Evolutionary conservation across 352 stramenopile species (phyloP), one percentile per base, ranked within the genome.

Genomic region (Thraustochytrium striatum): DNA sequence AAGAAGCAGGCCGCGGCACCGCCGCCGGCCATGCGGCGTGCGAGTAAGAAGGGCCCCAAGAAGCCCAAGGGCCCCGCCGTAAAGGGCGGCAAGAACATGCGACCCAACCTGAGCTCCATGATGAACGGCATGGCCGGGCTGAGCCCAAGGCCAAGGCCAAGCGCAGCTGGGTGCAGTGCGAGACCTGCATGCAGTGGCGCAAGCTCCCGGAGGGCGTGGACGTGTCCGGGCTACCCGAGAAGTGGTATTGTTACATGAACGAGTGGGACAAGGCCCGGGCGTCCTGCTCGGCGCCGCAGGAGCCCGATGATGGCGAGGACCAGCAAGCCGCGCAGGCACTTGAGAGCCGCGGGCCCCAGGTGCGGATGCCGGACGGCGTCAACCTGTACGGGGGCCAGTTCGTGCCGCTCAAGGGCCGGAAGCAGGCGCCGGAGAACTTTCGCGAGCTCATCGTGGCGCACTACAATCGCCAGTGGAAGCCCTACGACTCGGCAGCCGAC

Each of bases 191-290:
- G 47, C 52, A 80, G 59, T 80, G 70, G 70, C 55, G 70, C 30
- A 30, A 38, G 16, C 30, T 80, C 19, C 57, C 70, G 7, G 19
- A 32, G 13, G 19, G 79, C 25, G 52, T 80, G 28, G 59, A 80
- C 47, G 19, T 57, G 28, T 19, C 11, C 53, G 53, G 7, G 19
- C 33, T 80, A 5, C 70, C 70, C n/a, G 59, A 80, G 32, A 80
- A 80, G 57, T 80, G 70, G 70, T 80, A 61, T 25, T 80, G 70
- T 30, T 8, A 80, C 35, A 80, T 80, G 70, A 80, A 80, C 36
- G 9, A 33, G 25, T 80, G 59, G 55, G 70, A 80, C 59, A 53
- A 80, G 36, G 9, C 28, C 33, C 41, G 32, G 21, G 59, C 55
- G 19, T 69, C 52, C 2, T 80, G 70, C 59, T 70, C 55, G 11